These are phyloP conservation scores for Actinomortierella ambigua DNA, from an alignment of 371 early-diverging fungal genomes.

Conservation along the genomic window DNA sequence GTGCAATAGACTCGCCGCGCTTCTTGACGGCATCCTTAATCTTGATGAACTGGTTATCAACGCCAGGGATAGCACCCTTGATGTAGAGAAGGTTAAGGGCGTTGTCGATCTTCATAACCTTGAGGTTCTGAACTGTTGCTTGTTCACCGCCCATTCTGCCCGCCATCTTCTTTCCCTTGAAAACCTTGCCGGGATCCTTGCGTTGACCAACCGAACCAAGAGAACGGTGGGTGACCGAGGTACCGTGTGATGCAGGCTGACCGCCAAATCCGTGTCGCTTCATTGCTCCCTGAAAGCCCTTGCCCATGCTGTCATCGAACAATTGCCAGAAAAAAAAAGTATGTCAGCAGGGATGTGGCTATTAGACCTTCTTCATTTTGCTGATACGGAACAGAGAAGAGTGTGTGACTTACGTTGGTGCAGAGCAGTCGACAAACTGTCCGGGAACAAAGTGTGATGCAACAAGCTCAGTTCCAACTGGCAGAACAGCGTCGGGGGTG, in stretches of 20 bases:
- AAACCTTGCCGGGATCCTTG: slow-evolving; percentile 88
- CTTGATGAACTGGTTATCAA: slow-evolving; percentile 82
- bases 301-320: slow-evolving; percentile 71
- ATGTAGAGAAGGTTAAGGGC: slow-evolving; percentile 82
- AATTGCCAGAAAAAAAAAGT: background rate
- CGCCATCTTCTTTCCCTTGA: slow-evolving; percentile 98
- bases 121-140: slow-evolving; percentile 81
- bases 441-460: slow-evolving; percentile 94
- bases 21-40: slow-evolving; percentile 89
- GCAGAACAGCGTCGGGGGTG: slow-evolving; percentile 84
- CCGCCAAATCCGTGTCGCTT: slow-evolving; percentile 96
- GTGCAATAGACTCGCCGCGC: slow-evolving; percentile 69
- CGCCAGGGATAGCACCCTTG: slow-evolving; percentile 92
- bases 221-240: slow-evolving; percentile 89
- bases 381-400: slow-evolving; percentile 1
- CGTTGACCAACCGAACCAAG: slow-evolving; percentile 96
- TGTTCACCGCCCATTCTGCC: slow-evolving; percentile 93
- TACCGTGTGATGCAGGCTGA: slow-evolving; percentile 93
- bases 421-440: slow-evolving; percentile 92
- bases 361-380: background rate
- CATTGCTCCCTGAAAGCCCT: slow-evolving; percentile 98
- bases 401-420: slow-evolving; percentile 68
- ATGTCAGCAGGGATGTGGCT: slow-evolving; percentile 2
- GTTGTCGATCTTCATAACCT: slow-evolving; percentile 89
- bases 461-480: slow-evolving; percentile 77